Base-by-base conservation (phyloP, 2,329 filamentous ascomycete species). In the Myotisia sp. region DNA sequence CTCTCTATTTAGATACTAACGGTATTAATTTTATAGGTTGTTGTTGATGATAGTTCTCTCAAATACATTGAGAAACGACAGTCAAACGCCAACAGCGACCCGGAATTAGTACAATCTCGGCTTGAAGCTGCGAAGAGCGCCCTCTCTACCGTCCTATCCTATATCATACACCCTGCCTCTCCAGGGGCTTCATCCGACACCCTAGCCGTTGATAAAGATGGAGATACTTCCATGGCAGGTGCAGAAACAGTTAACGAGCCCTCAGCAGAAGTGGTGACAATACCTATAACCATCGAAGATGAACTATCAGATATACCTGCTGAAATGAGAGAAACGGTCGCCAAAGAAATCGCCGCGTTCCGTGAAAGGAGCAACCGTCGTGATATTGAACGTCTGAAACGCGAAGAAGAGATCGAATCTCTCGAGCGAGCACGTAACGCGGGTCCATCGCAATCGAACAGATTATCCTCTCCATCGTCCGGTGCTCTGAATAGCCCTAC, bases 271-370 rank as follows among this genome's bases (percentile, higher is more conserved):
- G 78, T 94, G 24, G 78, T 92, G 43, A 93, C 86, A 38, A 92
- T 95, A 39, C 79, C 85, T 3, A 68, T 93, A 20, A 76, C 78
- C 1, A 73, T 80, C 34, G 90, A 98, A 42, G 92, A 98, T 50
- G 90, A 98, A 51, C 67, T 98, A 28, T 79, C 86, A 13, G 90
- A 98, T 49, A 94, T 98, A 30, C 90, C 90, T 0, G 79, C 83
- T 1, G 90, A 95, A 53, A 92, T 93, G 84, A 77, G 90, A 16
- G 90, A 92, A 53, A 86, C 84, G 0, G 90, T 98, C 10, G 83
- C 90, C 0, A 79, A 79, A 37, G 92, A 98, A 54, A 98, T 98
- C 48, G 77, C 84, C 0, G 82, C 86, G 0, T 98, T 98, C 64
- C 72, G 90, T 44, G 90, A 98, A 45, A 72, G 87, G 13, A 94